Evolutionary conservation across 345 rosid genomes (phyloP), one percentile per base, ranked within the genome.

Genomic region (Brassica cretica): DNA sequence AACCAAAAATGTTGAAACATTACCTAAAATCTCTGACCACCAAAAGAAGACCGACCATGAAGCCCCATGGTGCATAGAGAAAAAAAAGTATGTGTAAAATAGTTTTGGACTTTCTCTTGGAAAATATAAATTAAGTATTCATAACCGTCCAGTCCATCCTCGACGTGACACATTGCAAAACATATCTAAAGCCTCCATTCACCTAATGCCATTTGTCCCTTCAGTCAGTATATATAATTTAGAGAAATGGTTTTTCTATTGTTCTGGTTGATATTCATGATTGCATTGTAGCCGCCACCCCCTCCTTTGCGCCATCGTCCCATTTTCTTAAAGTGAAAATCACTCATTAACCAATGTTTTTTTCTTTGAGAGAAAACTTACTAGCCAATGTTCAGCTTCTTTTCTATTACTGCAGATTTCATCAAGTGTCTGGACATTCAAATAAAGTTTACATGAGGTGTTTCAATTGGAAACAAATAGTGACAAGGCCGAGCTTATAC

Each of bases 401-500:
- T 90, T 72, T 93, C 90, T 93, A 94, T 66, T 94, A 94, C 76
- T 92, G 92, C 55, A 84, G 92, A 81, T 92, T 92, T 90, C 97
- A 94, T 85, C 97, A 92, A 84, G 85, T 88, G 75, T 86, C 86
- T 5, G 96, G 96, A 68, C 90, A 74, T 76, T 94, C 94, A 46
- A 88, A 89, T 80, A 94, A 94, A 95, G 92, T 91, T 58, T 60
- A 66, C 41, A 66, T 37, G 44, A 37, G 44, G 46, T 29, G n/a
- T 69, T 53, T 25, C 15, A 61, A 14, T 66, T 75, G 76, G 39
- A 66, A 67, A 49, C 5, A 51, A 60, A 46, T 25, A 71, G 35
- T 71, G 61, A 49, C 56, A 64, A 90, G 98, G 98, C 32, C 32
- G 32, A 32, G 6, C 6, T 32, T 32, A 32, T 32, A 32, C 35